phyloP scores from a whole-genome alignment of 495 filamentous ascomycete species.

The Hypomontagnella monticulosa region DNA sequence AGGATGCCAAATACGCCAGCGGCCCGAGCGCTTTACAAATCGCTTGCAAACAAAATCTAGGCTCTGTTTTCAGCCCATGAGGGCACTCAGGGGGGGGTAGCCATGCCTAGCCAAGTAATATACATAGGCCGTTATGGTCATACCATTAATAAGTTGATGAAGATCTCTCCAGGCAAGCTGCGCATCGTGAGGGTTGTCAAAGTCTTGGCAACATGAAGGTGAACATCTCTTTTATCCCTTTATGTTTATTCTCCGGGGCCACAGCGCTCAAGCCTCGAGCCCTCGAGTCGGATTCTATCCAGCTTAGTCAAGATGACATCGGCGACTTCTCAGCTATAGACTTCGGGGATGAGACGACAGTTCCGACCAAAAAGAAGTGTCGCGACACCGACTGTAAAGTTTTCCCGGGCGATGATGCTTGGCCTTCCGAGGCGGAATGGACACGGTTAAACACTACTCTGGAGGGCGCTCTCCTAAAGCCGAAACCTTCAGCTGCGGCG shows the following conservation, averaged over 20 bases:
- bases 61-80: not conserved
- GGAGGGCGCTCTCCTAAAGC: conserved; percentile 60
- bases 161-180: not conserved
- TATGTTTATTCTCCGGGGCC: conserved; percentile 6
- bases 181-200: not conserved
- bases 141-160: not conserved
- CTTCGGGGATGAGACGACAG: conserved; percentile 45
- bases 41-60: not conserved
- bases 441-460: conserved; percentile 55
- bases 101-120: conserved; percentile 6
- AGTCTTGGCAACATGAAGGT: conserved; percentile 64
- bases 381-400: conserved; percentile 54
- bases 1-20: not conserved
- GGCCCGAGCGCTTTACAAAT: conserved; percentile 13
- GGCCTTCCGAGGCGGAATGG: conserved; percentile 60
- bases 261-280: conserved; percentile 2
- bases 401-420: conserved; percentile 60
- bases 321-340: conserved; percentile 44
- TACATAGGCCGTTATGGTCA: conserved; percentile 28
- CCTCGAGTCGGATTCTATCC: conserved; percentile 43
- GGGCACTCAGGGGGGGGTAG: not conserved
- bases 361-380: not conserved
- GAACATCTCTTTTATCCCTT: conserved; percentile 71
- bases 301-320: conserved; percentile 47
- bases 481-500: conserved; percentile 59